These are phyloP conservation scores for Rosa hybrid DNA, from an alignment of 331 rosid species.

Conservation along the genomic window DNA sequence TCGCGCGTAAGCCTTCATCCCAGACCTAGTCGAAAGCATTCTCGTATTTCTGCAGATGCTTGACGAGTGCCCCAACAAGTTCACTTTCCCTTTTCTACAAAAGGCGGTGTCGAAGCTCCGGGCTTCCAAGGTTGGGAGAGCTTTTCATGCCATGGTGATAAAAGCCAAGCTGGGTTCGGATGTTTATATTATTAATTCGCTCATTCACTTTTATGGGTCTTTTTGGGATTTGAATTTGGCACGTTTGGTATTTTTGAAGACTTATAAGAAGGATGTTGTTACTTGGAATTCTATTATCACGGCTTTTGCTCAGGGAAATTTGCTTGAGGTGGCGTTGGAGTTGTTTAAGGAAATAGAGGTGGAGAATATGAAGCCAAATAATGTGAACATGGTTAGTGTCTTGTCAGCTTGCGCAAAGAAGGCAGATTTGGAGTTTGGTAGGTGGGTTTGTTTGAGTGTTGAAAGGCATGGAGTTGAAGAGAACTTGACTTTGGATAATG, in stretches of 20 bases:
- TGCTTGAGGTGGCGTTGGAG: slow-evolving; percentile 45
- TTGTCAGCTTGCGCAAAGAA: slow-evolving; percentile 59
- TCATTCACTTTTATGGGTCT: slow-evolving; percentile 53
- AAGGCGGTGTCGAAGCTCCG: slow-evolving; percentile 63
- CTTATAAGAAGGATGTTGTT: slow-evolving; percentile 47
- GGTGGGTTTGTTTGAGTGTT: slow-evolving; percentile 57
- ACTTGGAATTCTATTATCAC: slow-evolving; percentile 68
- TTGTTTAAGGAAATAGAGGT: slow-evolving; percentile 51
- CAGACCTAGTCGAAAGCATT: slow-evolving; percentile 42
- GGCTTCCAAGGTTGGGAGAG: slow-evolving; percentile 44
- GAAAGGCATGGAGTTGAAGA: slow-evolving; percentile 36
- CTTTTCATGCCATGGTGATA: slow-evolving; percentile 56
- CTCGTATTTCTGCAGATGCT: slow-evolving; percentile 44
- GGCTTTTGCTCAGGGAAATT: slow-evolving; percentile 45
- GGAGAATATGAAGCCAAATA: slow-evolving; percentile 49
- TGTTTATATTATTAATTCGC: slow-evolving; percentile 52
- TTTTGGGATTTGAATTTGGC: slow-evolving; percentile 52
- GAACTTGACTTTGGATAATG: slow-evolving; percentile 58
- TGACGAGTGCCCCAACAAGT: slow-evolving; percentile 44
- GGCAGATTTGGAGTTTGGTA: slow-evolving; percentile 57
- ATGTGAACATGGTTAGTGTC: slow-evolving; percentile 57
- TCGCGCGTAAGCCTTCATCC: slow-evolving; percentile 63
- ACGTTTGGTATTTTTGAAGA: slow-evolving; percentile 39
- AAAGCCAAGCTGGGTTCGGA: slow-evolving; percentile 49
- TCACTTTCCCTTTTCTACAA: slow-evolving; percentile 53